Conservation (phyloP, 345 rosid genomes). For the Linum trigynum region DNA sequence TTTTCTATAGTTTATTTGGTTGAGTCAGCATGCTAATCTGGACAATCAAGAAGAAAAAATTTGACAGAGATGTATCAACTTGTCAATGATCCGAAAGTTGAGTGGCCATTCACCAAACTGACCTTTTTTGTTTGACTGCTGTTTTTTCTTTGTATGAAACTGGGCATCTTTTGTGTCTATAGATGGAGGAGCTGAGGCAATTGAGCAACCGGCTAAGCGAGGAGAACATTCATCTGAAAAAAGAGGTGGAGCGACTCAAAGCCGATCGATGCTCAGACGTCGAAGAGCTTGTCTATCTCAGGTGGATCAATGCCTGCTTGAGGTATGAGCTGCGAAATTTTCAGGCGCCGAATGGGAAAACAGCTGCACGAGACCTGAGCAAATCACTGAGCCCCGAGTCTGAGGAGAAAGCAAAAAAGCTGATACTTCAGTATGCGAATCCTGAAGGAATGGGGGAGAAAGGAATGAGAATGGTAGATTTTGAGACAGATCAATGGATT, state of each 20-base stretch:
- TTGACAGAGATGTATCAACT: no score
- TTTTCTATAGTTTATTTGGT: no score
- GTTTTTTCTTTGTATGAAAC: background rate
- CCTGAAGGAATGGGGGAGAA: constrained; percentile 39
- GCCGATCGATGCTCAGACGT: constrained; percentile 57
- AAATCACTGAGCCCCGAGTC: constrained; percentile 65
- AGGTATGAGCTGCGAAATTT: constrained; percentile 72
- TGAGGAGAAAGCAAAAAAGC: constrained; percentile 67
- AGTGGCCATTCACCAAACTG: constrained; percentile 17
- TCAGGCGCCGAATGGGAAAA: constrained; percentile 54
- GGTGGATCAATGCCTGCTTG: constrained; percentile 90
- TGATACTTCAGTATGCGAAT: constrained; percentile 68
- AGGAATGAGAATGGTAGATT: constrained; percentile 21
- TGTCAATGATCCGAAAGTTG: no score
- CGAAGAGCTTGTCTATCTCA: constrained; percentile 75
- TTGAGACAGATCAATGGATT: constrained; percentile 59
- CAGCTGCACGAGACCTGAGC: constrained; percentile 78
- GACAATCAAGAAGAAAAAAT: no score
- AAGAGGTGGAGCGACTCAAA: constrained; percentile 57
- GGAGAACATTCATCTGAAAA: constrained; percentile 47
- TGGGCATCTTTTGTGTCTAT: constrained; percentile 17
- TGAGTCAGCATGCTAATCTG: no score
- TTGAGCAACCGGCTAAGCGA: constrained; percentile 29
- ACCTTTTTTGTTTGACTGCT: constrained; percentile 23
- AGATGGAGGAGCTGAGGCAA: constrained; percentile 50